Evolutionary conservation across 768 basidiomycete genomes (phyloP), one percentile per base, ranked within the genome.

Genomic region (Mycena crocata): DNA sequence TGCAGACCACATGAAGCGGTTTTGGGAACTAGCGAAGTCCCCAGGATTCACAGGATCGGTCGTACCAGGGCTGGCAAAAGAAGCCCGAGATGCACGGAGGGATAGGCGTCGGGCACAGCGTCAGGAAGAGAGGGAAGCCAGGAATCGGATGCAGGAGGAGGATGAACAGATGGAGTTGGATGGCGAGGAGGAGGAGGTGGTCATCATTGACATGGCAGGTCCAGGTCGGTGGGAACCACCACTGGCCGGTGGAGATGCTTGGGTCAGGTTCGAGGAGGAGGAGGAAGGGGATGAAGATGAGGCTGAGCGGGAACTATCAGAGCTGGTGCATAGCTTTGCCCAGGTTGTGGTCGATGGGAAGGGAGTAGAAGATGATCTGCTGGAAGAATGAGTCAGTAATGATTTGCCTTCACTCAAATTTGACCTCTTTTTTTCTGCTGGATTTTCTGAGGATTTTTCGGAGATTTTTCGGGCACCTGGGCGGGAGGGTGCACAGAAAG

Each of bases 41-140:
- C 52, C 23, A 0, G 62, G 62, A 1, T 64, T 64, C 54, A 64
- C 62, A 3, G 62, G 62, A 2, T 57, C 44, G 2, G 13, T 57
- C 8, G 21, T 9, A 17, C 42, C 57, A 1, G 57, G 57, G 1
- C 4, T 42, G 5, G 19, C 55, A 28, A 34, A 35, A 34, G 51
- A 52, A 34, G 12, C 7, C 8, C 35, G 21, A 30, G n/a, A 3
- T 5, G 45, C 45, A 26, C 45, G 45, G 45, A 46, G 45, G 23
- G 45, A 7, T 9, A 7, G 12, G 5, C 23, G 23, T 46, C 23
- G 45, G 23, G 45, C n/a, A 3, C 23, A 24, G 5, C 23, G 23
- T 46, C 23, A 26, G 19, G 45, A n/a, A 28, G 45, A 5, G 23
- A 28, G 26, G 45, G 26, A 28, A 24, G 45, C 23, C 23, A 46